Conservation (phyloP, 2,329 filamentous ascomycete genomes). For the Colletotrichum limetticola region DNA sequence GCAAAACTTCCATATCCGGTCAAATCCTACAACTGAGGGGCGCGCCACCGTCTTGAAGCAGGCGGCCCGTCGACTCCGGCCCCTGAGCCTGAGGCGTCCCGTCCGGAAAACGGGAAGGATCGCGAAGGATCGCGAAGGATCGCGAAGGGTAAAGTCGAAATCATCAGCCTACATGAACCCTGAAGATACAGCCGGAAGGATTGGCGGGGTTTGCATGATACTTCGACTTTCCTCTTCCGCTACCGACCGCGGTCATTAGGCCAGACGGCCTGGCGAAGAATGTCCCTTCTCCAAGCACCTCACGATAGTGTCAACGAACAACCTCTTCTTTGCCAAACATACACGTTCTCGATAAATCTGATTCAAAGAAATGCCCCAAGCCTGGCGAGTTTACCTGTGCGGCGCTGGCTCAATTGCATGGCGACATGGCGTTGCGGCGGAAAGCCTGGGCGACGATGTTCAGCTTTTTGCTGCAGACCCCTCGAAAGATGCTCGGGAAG, state of each 20-base stretch:
- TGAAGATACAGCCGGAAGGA: background rate
- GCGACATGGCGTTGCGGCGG: background rate
- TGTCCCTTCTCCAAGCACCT: background rate
- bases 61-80: background rate
- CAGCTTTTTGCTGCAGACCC: background rate
- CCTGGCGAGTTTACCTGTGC: background rate
- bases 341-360: background rate
- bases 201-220: background rate
- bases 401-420: slow-evolving; percentile 3
- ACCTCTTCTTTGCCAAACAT: background rate
- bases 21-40: background rate
- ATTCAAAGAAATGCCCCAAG: background rate
- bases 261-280: background rate
- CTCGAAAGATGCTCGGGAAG: background rate
- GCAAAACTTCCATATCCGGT: background rate
- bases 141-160: background rate
- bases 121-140: background rate
- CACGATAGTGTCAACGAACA: background rate
- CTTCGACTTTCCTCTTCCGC: background rate
- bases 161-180: background rate
- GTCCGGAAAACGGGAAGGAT: background rate
- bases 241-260: background rate
- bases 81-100: background rate
- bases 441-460: background rate
- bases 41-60: background rate